A percentile compares a stretch with the other conserved stretches of the same genome.
Evolutionary conservation across 2,329 filamentous ascomycete genomes (phyloP).

Genomic region (Beauveria bassiana): DNA sequence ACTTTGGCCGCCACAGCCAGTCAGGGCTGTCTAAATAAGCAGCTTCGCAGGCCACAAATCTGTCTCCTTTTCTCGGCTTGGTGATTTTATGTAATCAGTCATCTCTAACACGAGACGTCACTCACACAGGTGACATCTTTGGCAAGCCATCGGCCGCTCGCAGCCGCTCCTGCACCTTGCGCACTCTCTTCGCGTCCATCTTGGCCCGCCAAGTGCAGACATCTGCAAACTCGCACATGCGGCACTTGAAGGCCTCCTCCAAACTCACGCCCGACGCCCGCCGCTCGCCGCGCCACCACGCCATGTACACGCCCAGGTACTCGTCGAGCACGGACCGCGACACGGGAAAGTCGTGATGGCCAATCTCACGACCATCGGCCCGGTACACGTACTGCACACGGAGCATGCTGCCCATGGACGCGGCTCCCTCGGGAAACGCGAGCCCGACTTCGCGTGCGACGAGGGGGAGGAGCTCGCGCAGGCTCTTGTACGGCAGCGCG

Average conservation of each 20-base stretch:
- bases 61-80: background rate
- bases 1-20: too few relatives aligned
- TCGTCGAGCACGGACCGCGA: constrained; percentile 53
- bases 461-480: constrained; percentile 39
- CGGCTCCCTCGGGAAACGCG: constrained; percentile 45
- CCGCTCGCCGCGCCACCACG: constrained; percentile 82
- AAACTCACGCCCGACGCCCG: constrained; percentile 67
- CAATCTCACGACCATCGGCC: constrained; percentile 42
- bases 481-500: constrained; percentile 38
- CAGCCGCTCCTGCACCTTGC: constrained; percentile 19
- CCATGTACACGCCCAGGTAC: constrained; percentile 63
- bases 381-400: constrained; percentile 48
- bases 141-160: constrained; percentile 9
- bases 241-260: constrained; percentile 84
- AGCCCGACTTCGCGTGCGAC: constrained; percentile 37
- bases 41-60: too few relatives aligned
- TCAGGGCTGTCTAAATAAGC: too few relatives aligned
- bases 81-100: background rate
- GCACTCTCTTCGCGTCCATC: constrained; percentile 52
- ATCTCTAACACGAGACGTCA: background rate
- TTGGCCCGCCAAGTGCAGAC: constrained; percentile 69
- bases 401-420: constrained; percentile 42
- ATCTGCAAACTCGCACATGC: constrained; percentile 73
- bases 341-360: constrained; percentile 57
- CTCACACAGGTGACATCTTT: background rate